Base-by-base conservation (phyloP, 805 yeast genomes). In the Starmerella asiatica region DNA sequence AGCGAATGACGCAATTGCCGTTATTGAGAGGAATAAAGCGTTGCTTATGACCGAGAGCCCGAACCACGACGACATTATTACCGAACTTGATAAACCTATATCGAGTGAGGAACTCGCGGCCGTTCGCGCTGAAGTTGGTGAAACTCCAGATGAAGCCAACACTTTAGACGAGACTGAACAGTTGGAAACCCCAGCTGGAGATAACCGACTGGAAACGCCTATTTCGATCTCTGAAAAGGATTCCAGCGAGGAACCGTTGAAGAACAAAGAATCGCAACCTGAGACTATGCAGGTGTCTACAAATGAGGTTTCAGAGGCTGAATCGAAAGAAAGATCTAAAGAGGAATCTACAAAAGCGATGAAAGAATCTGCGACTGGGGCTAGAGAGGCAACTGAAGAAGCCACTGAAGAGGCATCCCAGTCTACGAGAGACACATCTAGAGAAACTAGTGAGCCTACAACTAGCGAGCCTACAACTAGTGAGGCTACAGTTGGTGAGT, bases 1-100 rank as follows among this genome's bases (percentile, higher is more conserved):
- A 17, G 44, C 27, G 35, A 40, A 20, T 36, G 50, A 46, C 24
- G 42, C 53, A 5, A 33, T 51, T 4, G 35, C 44, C 19, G 34
- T 40, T 23, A 48, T 53, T 33, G 54, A 53, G 40, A 38, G 47
- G 15, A 44, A 49, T 29, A 46, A 49, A 15, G 20, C 32, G 26
- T 39, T 51, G 6, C 37, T 54, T 29, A 38, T 36, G 29, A 21
- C 43, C 19, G 45, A 47, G 14, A 46, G 52, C 3, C 54, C 55
- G 14, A 43, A 47, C 36, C 45, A 46, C 5, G 45, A 47, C 18
- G 42, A 43, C 18, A 38, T 47, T 36, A 36, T 45, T 21, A 28
- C 23, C 8, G 43, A 38, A 14, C 27, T 43, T 2, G 44, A 33
- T 17, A 34, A 32, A 14, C 18, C 23, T 9, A n/a, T n/a, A n/a